phyloP scores from a whole-genome alignment of 352 stramenopile species.

The Phytophthora hibernalis region DNA sequence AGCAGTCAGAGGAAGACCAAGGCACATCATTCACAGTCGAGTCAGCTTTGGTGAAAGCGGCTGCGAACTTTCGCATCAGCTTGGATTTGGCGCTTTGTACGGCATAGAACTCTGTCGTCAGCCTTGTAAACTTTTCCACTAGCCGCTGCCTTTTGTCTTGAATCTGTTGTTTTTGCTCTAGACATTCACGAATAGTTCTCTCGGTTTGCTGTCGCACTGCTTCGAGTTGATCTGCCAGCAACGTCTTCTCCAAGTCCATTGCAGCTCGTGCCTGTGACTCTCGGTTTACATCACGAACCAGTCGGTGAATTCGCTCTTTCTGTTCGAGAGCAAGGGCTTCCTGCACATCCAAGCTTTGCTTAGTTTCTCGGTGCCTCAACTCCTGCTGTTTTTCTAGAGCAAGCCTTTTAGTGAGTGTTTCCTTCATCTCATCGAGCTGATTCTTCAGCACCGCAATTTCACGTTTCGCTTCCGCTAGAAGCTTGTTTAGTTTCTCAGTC shows the following conservation, averaged over 20 bases:
- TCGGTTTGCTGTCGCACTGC: slow-evolving; percentile 48
- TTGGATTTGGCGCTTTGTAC: slow-evolving; percentile 58
- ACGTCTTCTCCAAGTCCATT: slow-evolving; percentile 55
- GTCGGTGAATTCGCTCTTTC: slow-evolving; percentile 59
- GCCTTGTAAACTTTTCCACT: slow-evolving; percentile 37
- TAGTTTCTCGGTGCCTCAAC: slow-evolving; percentile 45
- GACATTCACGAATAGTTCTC: slow-evolving; percentile 39
- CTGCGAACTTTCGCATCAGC: slow-evolving; percentile 46
- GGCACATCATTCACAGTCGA: slow-evolving; percentile 6
- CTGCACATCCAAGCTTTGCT: slow-evolving; percentile 40
- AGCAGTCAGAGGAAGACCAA: slow-evolving; percentile 22
- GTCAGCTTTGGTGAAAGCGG: slow-evolving; percentile 27
- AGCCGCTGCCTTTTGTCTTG: slow-evolving; percentile 46
- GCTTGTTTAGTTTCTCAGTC: slow-evolving; percentile 16
- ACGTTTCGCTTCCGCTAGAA: slow-evolving; percentile 23
- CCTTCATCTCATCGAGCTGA: slow-evolving; percentile 61
- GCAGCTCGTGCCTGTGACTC: slow-evolving; percentile 58
- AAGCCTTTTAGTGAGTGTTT: slow-evolving; percentile 37
- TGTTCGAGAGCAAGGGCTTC: slow-evolving; percentile 50
- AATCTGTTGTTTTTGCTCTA: slow-evolving; percentile 43
- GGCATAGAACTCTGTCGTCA: slow-evolving; percentile 50
- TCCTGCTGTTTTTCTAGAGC: slow-evolving; percentile 52
- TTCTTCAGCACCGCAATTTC: slow-evolving; percentile 46
- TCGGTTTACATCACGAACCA: slow-evolving; percentile 60
- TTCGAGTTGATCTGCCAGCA: slow-evolving; percentile 55